Base-by-base conservation (phyloP, 352 stramenopile genomes). In the Phytophthora pistaciae region DNA sequence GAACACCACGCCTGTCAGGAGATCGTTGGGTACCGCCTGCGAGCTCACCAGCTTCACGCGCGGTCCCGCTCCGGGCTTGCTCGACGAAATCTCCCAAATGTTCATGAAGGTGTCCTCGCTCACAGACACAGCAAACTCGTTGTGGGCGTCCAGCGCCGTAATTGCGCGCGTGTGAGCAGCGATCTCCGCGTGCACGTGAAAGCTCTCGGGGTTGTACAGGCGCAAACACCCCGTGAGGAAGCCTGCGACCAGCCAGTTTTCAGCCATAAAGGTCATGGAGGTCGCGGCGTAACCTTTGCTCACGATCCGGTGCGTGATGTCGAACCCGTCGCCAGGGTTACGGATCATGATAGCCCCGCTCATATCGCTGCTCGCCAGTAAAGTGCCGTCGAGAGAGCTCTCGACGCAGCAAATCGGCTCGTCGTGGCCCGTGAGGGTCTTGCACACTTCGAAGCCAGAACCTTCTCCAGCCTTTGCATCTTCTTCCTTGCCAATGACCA, bases 91-190 rank as follows among this genome's bases (percentile, higher is more conserved):
- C 56, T 93, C 85, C 85, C 87, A 95, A 52, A 94, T 81, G 62
- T 96, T 93, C 53, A 94, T 54, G 69, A 91, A 96, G 11, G 83
- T 93, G 66, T 96, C 83, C 60, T 95, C 86, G 9, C 86, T 82
- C 40, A 94, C 85, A 1, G 84, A 90, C 55, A 82, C 85, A 48
- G 91, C 62, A 53, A 78, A 72, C 46, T 82, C 72, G 27, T 88
- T 85, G 44, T 72, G 69, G 27, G 77, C 66, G 53, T 91, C 87
- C 21, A 95, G 55, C 10, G 82, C 87, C 1, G 84, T 93, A 71
- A 94, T 81, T 1, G 84, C 84, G 2, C 89, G 85, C 8, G 84
- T 88, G 61, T 93, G 87, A 16, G 84, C 89, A 23, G 81, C 84
- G 40, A 96, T 72, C 66, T 95, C 84, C 1, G 87, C 78, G 52